phyloP scores from a whole-genome alignment of 2,329 filamentous ascomycete species.

The Talaromyces islandicus region DNA sequence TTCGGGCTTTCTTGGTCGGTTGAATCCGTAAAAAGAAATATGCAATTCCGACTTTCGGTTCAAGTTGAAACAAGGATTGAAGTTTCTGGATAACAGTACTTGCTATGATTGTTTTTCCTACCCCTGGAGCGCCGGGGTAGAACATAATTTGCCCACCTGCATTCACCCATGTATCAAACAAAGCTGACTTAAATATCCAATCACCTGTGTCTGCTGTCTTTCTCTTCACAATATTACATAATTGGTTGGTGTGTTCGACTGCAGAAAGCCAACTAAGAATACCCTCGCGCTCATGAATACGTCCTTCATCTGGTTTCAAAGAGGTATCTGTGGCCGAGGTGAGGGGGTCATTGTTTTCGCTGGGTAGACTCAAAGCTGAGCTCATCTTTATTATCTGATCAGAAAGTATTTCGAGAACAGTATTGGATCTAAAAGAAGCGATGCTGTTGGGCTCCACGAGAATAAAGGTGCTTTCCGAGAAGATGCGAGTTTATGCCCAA shows the following conservation, averaged over 20 bases:
- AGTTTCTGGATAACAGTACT: not conserved
- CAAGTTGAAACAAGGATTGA: not conserved
- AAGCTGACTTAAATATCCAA: not conserved
- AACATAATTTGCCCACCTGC: not conserved
- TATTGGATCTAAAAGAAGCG: too few relatives aligned
- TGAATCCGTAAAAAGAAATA: not conserved
- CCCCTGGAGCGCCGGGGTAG: not conserved
- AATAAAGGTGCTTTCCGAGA: too few relatives aligned
- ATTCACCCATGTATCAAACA: not conserved
- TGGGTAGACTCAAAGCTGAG: not conserved
- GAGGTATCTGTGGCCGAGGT: not conserved
- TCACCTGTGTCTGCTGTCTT: not conserved
- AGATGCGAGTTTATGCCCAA: too few relatives aligned
- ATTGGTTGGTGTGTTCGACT: not conserved
- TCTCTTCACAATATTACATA: not conserved
- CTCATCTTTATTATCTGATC: not conserved
- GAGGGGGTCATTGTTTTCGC: not conserved
- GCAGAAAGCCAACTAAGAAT: constrained; percentile 2
- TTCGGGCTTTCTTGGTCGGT: not conserved
- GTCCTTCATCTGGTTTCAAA: not conserved
- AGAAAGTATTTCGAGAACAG: too few relatives aligned
- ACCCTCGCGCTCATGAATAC: not conserved
- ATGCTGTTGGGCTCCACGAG: too few relatives aligned
- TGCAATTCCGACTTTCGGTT: not conserved
- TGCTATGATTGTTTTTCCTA: not conserved